Evolutionary conservation across 768 basidiomycete species (phyloP).

Genomic region (Clavaria fumosa): DNA sequence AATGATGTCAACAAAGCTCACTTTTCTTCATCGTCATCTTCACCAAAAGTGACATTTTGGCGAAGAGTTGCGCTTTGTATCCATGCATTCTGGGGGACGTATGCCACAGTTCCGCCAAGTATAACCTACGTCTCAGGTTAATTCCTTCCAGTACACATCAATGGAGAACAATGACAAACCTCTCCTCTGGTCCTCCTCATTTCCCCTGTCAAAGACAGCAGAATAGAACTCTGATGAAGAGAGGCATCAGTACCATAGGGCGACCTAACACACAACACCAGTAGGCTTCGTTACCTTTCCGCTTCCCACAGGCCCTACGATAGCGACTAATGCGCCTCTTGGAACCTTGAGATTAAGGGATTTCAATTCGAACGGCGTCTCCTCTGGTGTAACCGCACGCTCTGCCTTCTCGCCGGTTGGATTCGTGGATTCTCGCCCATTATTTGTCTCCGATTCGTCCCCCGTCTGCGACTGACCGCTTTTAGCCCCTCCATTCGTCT

Average conservation of each 20-base stretch:
- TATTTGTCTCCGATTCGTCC: too few species aligned
- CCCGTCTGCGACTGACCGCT: too few species aligned
- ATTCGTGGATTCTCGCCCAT: too few species aligned
- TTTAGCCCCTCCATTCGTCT: too few species aligned
- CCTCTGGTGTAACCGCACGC: conserved; percentile 7
- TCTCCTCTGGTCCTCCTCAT: conserved; percentile 30
- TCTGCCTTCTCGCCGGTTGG: conserved; percentile 7
- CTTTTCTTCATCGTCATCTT: conserved; percentile 41
- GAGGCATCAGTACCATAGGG: too few species aligned
- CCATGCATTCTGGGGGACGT: conserved; percentile 49
- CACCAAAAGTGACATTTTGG: conserved; percentile 64
- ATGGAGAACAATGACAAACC: conserved; percentile 14
- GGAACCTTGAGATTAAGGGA: conserved; percentile 19
- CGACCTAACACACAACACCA: too few species aligned
- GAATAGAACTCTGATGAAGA: conserved; percentile 21
- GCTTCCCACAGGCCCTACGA: conserved; percentile 37
- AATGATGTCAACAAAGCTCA: conserved; percentile 11
- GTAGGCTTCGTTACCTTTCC: conserved; percentile 23
- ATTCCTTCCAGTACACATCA: background rate
- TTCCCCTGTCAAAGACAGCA: conserved; percentile 27
- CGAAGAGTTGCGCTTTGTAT: conserved; percentile 52
- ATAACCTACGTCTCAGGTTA: conserved; percentile 20
- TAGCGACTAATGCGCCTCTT: conserved; percentile 31
- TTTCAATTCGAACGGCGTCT: conserved; percentile 20
- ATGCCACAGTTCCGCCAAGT: conserved; percentile 39